Evolutionary conservation across 169 alveolate species (phyloP).

Genomic region (Cryptosporidium bovis): DNA sequence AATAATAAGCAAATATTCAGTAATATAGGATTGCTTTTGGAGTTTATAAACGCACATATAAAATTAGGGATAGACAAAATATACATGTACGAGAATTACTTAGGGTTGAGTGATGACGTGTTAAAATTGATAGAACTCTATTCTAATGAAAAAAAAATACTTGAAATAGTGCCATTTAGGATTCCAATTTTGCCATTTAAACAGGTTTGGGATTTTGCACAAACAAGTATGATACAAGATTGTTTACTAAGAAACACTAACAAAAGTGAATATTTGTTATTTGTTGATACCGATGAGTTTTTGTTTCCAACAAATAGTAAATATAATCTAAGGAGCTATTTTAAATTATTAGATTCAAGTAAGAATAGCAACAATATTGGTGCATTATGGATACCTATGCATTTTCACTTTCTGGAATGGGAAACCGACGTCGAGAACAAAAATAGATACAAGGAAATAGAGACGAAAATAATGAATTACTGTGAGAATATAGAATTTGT

Average conservation of each 20-base stretch:
- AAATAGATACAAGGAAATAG: constrained; percentile 19
- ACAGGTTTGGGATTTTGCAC: constrained; percentile 74
- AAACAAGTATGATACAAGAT: constrained; percentile 60
- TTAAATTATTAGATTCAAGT: constrained; percentile 7
- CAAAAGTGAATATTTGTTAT: constrained; percentile 32
- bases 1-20: background rate
- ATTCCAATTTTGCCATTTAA: constrained; percentile 54
- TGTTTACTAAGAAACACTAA: constrained; percentile 40
- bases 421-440: constrained; percentile 2
- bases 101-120: constrained; percentile 25
- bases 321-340: background rate
- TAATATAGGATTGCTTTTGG: constrained; percentile 30
- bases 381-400: constrained; percentile 73
- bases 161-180: constrained; percentile 43
- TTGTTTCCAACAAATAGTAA: constrained; percentile 30
- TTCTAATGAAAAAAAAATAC: background rate
- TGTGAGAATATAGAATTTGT: constrained; percentile 6
- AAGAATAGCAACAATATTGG: constrained; percentile 23
- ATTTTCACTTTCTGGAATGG: constrained; percentile 70
- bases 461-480: background rate
- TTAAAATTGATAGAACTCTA: constrained; percentile 24
- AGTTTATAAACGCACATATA: constrained; percentile 35
- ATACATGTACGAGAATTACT: constrained; percentile 39
- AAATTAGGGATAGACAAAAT: constrained; percentile 21
- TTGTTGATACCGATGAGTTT: constrained; percentile 66